Evolutionary conservation across 441 rosid genomes (phyloP).

Genomic region (Populus hybrid): DNA sequence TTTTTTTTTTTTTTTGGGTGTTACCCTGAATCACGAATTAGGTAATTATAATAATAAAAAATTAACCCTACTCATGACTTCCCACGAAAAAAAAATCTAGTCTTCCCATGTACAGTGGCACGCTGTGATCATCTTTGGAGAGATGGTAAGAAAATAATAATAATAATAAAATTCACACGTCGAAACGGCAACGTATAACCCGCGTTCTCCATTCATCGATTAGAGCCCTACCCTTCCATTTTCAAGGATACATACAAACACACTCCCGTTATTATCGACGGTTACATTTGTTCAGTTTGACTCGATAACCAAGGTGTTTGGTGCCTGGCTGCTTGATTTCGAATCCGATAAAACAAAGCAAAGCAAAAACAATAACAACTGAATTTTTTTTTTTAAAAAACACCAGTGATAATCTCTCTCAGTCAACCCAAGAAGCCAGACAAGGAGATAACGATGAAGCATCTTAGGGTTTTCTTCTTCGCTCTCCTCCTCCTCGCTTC

Average conservation of each 20-base stretch:
- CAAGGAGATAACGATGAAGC: constrained; percentile 31
- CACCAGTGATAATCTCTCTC: too few species aligned
- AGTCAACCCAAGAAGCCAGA: neutral
- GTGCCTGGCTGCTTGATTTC: neutral
- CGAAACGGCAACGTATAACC: neutral
- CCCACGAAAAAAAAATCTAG: too few species aligned
- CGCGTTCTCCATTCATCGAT: neutral
- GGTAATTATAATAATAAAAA: too few species aligned
- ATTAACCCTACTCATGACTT: too few species aligned
- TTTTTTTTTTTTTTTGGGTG: too few species aligned
- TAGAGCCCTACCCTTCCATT: neutral
- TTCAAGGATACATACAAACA: neutral
- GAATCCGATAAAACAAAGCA: neutral
- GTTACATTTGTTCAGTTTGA: neutral
- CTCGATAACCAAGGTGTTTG: neutral
- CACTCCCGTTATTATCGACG: neutral
- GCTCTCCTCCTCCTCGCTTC: constrained; percentile 78
- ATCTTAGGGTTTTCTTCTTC: constrained; percentile 69
- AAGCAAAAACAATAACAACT: neutral
- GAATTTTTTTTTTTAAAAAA: too few species aligned
- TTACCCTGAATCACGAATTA: too few species aligned
- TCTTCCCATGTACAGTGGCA: too few species aligned
- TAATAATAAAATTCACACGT: neutral
- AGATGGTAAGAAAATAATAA: neutral
- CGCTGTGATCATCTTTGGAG: too few species aligned